Percentiles rank a stretch among this genome's conserved stretches.
Evolutionary conservation across 768 basidiomycete genomes (phyloP).

Genomic region (Naganishia friedmannii): DNA sequence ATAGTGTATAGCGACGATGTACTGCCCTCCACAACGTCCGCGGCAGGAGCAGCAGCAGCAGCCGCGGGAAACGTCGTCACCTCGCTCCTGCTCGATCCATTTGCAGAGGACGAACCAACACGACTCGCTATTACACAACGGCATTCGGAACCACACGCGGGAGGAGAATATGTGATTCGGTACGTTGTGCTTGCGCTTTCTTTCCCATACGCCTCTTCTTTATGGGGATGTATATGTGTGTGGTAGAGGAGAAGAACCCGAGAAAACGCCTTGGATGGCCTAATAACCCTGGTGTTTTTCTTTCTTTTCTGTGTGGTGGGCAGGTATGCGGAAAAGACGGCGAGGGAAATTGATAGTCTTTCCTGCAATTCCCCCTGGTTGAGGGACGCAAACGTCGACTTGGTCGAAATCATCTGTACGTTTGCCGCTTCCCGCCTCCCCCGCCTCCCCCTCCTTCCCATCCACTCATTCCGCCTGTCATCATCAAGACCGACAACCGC

Average conservation of each 20-base stretch:
- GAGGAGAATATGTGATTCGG: slow-evolving; percentile 20
- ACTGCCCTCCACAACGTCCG: no score
- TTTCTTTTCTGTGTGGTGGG: no score
- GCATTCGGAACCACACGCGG: slow-evolving; percentile 26
- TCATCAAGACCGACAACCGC: no score
- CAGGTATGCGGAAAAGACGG: slow-evolving; percentile 18
- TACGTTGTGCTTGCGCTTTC: neutral
- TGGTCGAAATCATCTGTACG: slow-evolving; percentile 39
- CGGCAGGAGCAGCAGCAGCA: no score
- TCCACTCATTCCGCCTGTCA: no score
- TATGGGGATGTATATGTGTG: no score
- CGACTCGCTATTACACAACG: slow-evolving; percentile 32
- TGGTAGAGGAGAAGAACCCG: no score
- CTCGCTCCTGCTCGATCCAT: slow-evolving; percentile 42
- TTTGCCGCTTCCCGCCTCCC: neutral
- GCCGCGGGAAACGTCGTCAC: slow-evolving; percentile 38
- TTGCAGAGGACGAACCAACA: slow-evolving; percentile 35
- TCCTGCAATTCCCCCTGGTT: slow-evolving; percentile 38
- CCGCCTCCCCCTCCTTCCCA: no score
- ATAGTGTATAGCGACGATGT: slow-evolving; percentile 10
- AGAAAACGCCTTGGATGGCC: no score
- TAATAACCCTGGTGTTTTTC: no score
- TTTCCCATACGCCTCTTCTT: no score
- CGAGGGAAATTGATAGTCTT: neutral
- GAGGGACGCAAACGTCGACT: slow-evolving; percentile 32